Evolutionary conservation across 805 yeast species (phyloP).

Genomic region (Metschnikowia peoriensis): DNA sequence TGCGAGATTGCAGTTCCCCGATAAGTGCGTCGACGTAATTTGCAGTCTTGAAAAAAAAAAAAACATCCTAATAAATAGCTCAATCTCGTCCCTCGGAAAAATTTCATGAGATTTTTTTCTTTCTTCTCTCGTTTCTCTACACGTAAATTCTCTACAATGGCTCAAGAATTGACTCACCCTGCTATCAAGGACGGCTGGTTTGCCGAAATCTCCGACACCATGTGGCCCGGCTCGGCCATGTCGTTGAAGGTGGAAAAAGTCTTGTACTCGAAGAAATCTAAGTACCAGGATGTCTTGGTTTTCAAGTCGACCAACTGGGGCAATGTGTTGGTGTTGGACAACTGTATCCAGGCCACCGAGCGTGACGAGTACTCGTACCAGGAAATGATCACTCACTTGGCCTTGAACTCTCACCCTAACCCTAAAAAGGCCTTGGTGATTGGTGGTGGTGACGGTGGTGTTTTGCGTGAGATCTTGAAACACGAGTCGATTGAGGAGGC

Average conservation of each 20-base stretch:
- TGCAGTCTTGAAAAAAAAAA: neutral
- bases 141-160: neutral
- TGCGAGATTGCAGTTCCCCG: neutral
- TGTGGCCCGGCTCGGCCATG: slow-evolving; percentile 99
- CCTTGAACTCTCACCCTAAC: slow-evolving; percentile 88
- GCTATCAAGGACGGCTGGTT: slow-evolving; percentile 89
- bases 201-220: slow-evolving; percentile 88
- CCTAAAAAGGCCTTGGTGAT: slow-evolving; percentile 92
- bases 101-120: neutral
- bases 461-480: slow-evolving; percentile 89
- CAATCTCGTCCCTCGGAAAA: neutral
- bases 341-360: slow-evolving; percentile 94
- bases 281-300: slow-evolving; percentile 90
- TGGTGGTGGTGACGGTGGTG: slow-evolving; percentile 99
- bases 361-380: slow-evolving; percentile 97
- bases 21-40: neutral
- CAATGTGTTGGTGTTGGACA: slow-evolving; percentile 90
- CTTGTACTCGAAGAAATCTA: slow-evolving; percentile 78
- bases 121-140: neutral
- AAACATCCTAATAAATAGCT: neutral
- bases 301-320: slow-evolving; percentile 94
- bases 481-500: slow-evolving; percentile 86
- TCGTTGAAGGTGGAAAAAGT: slow-evolving; percentile 83
- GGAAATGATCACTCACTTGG: slow-evolving; percentile 96
- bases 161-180: slow-evolving; percentile 50